Evolutionary conservation across 768 basidiomycete genomes (phyloP), one percentile per base, ranked within the genome.

Genomic region (Lactarius psammicola): DNA sequence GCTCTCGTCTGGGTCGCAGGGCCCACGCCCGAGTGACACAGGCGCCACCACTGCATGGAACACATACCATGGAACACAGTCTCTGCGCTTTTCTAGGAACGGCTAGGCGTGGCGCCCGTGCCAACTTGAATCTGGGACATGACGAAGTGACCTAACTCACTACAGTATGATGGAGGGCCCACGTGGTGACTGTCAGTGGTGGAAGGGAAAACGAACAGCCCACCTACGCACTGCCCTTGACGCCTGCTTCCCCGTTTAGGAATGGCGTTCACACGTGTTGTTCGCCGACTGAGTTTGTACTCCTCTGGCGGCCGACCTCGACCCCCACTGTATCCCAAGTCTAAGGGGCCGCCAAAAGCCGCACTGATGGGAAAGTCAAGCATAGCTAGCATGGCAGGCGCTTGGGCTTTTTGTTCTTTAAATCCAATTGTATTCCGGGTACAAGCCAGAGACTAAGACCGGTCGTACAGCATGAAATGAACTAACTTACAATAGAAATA

Each of bases 101-200:
- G 42, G 64, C 60, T 65, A 65, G 59, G 55, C 33, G 26, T 55
- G 34, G 54, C 59, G 54, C 59, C 42, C 46, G 40, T 49, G 26
- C 36, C 28, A 8, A 38, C 23, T 33, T 23, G 54, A 26, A 36
- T 30, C 31, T 8, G 53, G 30, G 49, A 34, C 20, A 38, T 23
- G 59, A 56, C 59, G 42, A 26, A 15, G 49, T 26, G 17, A 51
- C 11, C 26, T 51, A 51, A 51, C 49, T 51, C 1, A 51, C 23
- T 51, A 17, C 23, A 26, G 49, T 7, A 26, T 51, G 49, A 51
- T 51, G 49, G 23, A 4, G 26, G n/a, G 49, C 23, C 13, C 64
- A 65, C 64, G 64, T 65, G 64, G 57, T 51, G 6, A 11, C 34
- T 38, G 56, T 23, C 18, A 11, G 7, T 26, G 49, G 46, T 28